Percentiles rank a stretch among this genome's conserved stretches.
These are phyloP conservation scores for Amyloporia xantha DNA, from an alignment of 768 basidiomycete species.

Conservation along the genomic window DNA sequence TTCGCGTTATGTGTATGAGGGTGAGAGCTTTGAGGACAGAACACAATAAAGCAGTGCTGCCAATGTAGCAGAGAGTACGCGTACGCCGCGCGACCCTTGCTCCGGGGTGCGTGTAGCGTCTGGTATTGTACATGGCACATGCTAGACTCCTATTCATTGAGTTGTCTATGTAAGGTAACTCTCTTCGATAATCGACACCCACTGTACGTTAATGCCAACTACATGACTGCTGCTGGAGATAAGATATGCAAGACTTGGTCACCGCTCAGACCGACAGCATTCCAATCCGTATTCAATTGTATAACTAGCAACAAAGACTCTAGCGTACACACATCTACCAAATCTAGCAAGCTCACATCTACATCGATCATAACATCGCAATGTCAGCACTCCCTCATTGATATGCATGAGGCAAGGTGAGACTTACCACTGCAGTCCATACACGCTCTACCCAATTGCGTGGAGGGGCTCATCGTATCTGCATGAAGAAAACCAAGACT, in stretches of 20 bases:
- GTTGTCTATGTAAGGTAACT: not conserved
- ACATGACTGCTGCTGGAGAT: not conserved
- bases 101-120: not conserved
- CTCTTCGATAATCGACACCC: not conserved
- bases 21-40: too few relatives aligned
- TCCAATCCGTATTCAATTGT: not conserved
- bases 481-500: conserved; percentile 1
- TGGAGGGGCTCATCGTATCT: conserved; percentile 28
- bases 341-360: not conserved
- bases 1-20: too few relatives aligned
- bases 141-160: not conserved
- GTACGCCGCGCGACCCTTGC: too few relatives aligned
- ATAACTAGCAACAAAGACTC: not conserved
- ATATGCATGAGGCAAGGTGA: not conserved
- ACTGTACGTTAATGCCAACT: not conserved
- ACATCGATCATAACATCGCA: not conserved
- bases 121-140: not conserved
- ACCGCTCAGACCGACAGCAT: too few relatives aligned
- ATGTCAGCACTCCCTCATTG: too few relatives aligned
- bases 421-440: conserved; percentile 29
- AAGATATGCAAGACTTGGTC: not conserved
- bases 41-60: too few relatives aligned
- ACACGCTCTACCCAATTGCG: conserved; percentile 25
- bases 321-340: not conserved
- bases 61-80: too few relatives aligned